Evolutionary conservation across 345 rosid species (phyloP).

Genomic region (Microcos paniculata): DNA sequence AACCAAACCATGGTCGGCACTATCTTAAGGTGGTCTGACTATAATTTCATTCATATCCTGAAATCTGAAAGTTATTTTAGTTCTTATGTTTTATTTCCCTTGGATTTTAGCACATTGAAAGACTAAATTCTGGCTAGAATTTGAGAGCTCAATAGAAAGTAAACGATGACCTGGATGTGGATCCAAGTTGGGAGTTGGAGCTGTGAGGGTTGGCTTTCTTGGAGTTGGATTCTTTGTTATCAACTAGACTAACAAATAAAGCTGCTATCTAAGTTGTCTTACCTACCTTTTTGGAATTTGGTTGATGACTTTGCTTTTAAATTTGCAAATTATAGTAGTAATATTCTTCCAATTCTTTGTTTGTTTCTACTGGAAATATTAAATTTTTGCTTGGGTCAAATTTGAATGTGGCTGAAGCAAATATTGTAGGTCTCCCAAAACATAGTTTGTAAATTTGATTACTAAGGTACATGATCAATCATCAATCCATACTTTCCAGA

Average conservation of each 20-base stretch:
- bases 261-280: not conserved
- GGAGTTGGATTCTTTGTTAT: not conserved
- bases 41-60: not conserved
- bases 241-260: not conserved
- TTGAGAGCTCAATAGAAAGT: not conserved
- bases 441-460: too few species aligned
- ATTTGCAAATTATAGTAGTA: not conserved
- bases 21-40: too few species aligned
- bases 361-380: not conserved
- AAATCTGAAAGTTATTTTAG: not conserved
- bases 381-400: not conserved
- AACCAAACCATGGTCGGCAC: too few species aligned
- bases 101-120: not conserved
- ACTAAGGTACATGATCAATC: too few species aligned
- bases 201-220: not conserved
- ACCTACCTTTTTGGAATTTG: not conserved
- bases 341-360: not conserved
- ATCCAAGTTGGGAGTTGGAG: too few species aligned
- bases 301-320: not conserved
- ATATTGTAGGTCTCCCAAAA: not conserved
- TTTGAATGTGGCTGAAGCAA: not conserved
- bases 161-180: not conserved
- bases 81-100: not conserved
- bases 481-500: too few species aligned
- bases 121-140: not conserved